Percentiles rank a stretch among this genome's conserved stretches.
Conservation (phyloP, 805 yeast genomes). For the Scheffersomyces ergatensis region DNA sequence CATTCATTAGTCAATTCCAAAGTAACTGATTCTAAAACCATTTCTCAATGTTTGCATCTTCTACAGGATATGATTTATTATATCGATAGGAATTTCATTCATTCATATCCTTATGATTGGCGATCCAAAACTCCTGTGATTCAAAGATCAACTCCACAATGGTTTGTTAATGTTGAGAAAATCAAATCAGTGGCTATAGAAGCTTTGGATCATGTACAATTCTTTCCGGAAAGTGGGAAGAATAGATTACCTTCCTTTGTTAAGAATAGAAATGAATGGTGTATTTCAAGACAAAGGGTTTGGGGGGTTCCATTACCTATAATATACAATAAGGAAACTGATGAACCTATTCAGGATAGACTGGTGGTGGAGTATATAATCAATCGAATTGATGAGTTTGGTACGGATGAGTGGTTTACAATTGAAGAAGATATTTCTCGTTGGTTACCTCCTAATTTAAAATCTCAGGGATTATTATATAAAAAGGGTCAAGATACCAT, state of each 20-base stretch:
- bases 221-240: conserved; percentile 71
- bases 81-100: conserved; percentile 54
- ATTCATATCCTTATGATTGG: conserved; percentile 97
- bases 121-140: conserved; percentile 93
- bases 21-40: conserved; percentile 22
- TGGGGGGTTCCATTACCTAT: conserved; percentile 99
- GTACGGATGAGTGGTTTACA: conserved; percentile 81
- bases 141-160: conserved; percentile 92
- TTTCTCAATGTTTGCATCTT: conserved; percentile 52
- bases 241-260: conserved; percentile 73
- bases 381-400: conserved; percentile 50
- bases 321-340: conserved; percentile 55
- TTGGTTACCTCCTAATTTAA: conserved; percentile 70
- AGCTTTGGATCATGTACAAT: conserved; percentile 62
- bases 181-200: conserved; percentile 62
- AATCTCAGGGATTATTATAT: conserved; percentile 41
- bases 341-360: conserved; percentile 60
- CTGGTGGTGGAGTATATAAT: conserved; percentile 58
- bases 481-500: conserved; percentile 82
- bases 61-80: conserved; percentile 49
- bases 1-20: conserved; percentile 43
- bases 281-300: conserved; percentile 90
- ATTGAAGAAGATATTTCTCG: conserved; percentile 47
- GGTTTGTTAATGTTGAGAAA: conserved; percentile 85
- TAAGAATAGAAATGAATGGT: conserved; percentile 87